Evolutionary conservation across 257 asterid genomes (phyloP).

Genomic region (Lycium ferocissimum): DNA sequence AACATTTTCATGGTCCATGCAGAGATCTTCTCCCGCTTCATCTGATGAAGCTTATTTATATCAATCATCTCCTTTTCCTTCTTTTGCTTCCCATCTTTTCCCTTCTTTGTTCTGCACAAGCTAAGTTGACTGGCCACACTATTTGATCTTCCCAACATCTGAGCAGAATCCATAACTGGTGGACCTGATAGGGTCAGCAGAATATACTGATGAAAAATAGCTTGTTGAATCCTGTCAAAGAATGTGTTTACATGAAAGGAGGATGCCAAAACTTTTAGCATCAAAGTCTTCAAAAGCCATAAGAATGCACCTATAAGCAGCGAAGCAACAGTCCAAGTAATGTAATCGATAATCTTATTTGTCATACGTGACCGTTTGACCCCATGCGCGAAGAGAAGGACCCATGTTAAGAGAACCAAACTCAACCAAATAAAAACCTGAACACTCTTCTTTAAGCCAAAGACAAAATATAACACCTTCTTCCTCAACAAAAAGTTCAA

Average conservation of each 20-base stretch:
- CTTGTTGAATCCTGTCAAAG: constrained; percentile 79
- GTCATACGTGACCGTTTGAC: constrained; percentile 38
- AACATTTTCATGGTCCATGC: constrained; percentile 89
- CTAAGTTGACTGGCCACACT: constrained; percentile 58
- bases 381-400: constrained; percentile 52
- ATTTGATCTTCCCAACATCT: constrained; percentile 55
- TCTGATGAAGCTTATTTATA: constrained; percentile 66
- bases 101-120: constrained; percentile 52
- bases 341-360: constrained; percentile 51
- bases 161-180: constrained; percentile 64
- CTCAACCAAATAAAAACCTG: constrained; percentile 66
- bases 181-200: constrained; percentile 63
- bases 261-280: constrained; percentile 75
- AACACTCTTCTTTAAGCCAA: constrained; percentile 72
- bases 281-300: constrained; percentile 75
- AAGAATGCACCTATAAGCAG: constrained; percentile 64
- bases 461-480: constrained; percentile 75
- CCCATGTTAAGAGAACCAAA: constrained; percentile 71
- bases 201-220: constrained; percentile 71
- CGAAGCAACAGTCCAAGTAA: constrained; percentile 66
- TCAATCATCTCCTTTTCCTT: constrained; percentile 56
- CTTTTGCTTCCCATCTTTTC: constrained; percentile 63
- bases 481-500: constrained; percentile 64
- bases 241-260: constrained; percentile 74
- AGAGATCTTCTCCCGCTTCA: constrained; percentile 80